These are phyloP conservation scores for Cladosporium sp. DNA, from an alignment of 2,329 filamentous ascomycete genomes.

Conservation along the genomic window DNA sequence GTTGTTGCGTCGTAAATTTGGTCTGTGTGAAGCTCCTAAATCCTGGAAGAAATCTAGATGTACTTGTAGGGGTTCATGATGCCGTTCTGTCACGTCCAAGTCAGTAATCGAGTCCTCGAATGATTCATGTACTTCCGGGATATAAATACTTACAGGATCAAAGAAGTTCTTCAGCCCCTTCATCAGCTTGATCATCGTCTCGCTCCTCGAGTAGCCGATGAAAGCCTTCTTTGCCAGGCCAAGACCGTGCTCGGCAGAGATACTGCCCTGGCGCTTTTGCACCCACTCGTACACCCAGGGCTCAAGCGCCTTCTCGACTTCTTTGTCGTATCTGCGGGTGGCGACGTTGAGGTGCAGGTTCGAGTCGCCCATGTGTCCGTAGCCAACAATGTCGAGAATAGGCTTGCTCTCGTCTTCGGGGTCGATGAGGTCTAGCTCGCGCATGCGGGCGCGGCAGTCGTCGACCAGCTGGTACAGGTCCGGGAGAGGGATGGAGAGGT, in stretches of 20 bases:
- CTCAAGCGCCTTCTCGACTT: conserved; percentile 83
- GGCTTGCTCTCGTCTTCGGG: conserved; percentile 74
- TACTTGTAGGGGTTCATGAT: conserved; percentile 99
- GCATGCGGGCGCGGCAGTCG: conserved; percentile 74
- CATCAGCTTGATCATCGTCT: conserved; percentile 88
- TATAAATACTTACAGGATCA: conserved; percentile 89
- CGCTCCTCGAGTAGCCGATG: conserved; percentile 87
- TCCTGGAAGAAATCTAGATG: conserved; percentile 49
- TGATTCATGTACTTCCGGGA: too few relatives aligned
- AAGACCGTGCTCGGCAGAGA: conserved; percentile 94
- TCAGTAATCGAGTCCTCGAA: too few relatives aligned
- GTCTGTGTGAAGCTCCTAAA: neutral
- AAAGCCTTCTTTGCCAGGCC: conserved; percentile 95
- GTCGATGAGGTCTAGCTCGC: conserved; percentile 69
- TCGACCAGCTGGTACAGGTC: conserved; percentile 89
- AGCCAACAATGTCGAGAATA: conserved; percentile 88
- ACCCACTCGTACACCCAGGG: conserved; percentile 99
- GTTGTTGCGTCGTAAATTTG: neutral
- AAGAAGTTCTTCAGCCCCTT: conserved; percentile 92
- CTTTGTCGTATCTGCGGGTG: conserved; percentile 78
- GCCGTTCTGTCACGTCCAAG: conserved; percentile 65
- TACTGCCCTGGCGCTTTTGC: conserved; percentile 80
- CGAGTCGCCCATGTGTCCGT: conserved; percentile 96
- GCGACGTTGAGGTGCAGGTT: conserved; percentile 94
- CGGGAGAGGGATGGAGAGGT: conserved; percentile 86